These are phyloP conservation scores for Ilex paraguariensis DNA, from an alignment of 305 asterid species.

Conservation along the genomic window DNA sequence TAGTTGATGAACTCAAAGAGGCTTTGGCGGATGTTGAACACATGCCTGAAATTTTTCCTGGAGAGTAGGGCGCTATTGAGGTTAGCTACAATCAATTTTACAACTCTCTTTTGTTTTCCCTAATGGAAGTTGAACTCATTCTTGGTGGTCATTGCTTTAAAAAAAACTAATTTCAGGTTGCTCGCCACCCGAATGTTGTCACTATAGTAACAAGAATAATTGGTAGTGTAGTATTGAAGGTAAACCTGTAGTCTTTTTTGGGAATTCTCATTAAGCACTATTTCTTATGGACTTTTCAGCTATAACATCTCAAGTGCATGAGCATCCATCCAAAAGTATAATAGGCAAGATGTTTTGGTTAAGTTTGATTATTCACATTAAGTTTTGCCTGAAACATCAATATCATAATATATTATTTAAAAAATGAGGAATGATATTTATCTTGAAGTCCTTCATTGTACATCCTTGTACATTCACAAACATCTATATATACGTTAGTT, in stretches of 20 bases:
- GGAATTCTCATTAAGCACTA: too few species aligned
- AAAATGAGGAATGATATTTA: too few species aligned
- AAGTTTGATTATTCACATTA: too few species aligned
- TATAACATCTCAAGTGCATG: too few species aligned
- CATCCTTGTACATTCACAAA: too few species aligned
- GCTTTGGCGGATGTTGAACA: constrained; percentile 71
- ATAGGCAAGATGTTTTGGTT: too few species aligned
- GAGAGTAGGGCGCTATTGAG: constrained; percentile 87
- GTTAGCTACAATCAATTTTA: constrained; percentile 32
- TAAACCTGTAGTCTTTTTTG: constrained; percentile 12
- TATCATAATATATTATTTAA: too few species aligned
- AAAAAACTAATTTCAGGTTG: constrained; percentile 58
- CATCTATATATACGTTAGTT: too few species aligned
- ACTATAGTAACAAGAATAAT: constrained; percentile 95
- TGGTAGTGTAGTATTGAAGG: constrained; percentile 98
- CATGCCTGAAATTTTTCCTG: constrained; percentile 92
- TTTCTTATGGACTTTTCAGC: too few species aligned
- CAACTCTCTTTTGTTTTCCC: constrained; percentile 5
- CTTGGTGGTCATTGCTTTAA: constrained; percentile 3
- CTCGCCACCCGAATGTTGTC: constrained; percentile 89
- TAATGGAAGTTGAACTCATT: constrained; percentile 1
- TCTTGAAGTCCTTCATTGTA: too few species aligned
- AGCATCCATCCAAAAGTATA: too few species aligned
- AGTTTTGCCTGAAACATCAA: too few species aligned
- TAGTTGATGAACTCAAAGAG: constrained; percentile 74